phyloP scores from a whole-genome alignment of 176 grass and related monocot genomes.

The Secale cereale region DNA sequence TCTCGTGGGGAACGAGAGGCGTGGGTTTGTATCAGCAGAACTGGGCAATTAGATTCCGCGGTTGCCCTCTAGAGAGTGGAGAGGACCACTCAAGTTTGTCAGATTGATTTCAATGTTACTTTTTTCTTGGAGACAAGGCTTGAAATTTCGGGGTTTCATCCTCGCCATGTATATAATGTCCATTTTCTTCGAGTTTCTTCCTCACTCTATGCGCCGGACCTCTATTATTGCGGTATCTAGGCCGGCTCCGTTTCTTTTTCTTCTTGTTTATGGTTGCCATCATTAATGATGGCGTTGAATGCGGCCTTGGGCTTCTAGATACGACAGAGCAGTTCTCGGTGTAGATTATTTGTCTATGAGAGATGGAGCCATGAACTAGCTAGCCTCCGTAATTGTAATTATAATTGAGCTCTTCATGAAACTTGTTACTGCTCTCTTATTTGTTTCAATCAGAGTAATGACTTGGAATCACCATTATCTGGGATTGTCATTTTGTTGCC shows the following conservation, averaged over 20 bases:
- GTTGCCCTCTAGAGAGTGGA: background rate
- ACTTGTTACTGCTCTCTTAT: background rate
- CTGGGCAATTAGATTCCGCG: background rate
- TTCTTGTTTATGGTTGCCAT: background rate
- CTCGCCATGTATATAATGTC: conserved; percentile 39
- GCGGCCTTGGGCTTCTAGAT: conserved; percentile 10
- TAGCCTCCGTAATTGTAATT: conserved; percentile 34
- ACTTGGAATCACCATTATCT: too few species aligned
- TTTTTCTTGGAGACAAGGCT: too few species aligned
- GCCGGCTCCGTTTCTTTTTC: conserved; percentile 10
- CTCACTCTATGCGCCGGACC: conserved; percentile 24
- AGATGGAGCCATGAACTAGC: conserved; percentile 32
- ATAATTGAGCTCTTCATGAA: conserved; percentile 13
- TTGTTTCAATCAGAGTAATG: background rate
- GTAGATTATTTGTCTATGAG: conserved; percentile 21
- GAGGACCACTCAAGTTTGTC: background rate
- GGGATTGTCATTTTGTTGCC: too few species aligned
- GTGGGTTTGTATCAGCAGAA: background rate
- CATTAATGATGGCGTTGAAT: background rate
- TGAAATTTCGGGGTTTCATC: background rate
- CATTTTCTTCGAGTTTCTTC: background rate
- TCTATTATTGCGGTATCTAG: conserved; percentile 44
- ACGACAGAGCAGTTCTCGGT: conserved; percentile 15
- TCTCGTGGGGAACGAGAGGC: background rate
- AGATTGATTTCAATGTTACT: background rate